These are phyloP conservation scores for Eucalyptus albens DNA, from an alignment of 345 rosid genomes.

Conservation along the genomic window DNA sequence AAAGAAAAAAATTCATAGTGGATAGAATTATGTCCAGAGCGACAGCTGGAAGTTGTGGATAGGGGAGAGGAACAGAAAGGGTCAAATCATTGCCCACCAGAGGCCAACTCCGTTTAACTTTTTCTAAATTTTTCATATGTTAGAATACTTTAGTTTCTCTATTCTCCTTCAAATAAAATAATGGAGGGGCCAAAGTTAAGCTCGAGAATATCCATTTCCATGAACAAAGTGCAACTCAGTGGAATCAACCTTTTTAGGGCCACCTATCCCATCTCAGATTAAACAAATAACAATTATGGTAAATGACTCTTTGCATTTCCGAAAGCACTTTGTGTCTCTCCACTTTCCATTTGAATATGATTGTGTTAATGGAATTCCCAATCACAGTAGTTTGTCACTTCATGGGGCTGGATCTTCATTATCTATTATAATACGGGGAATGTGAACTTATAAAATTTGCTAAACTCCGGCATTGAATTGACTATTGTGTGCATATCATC, in stretches of 20 bases:
- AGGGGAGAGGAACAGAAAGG: neutral
- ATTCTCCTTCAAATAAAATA: neutral
- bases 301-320: neutral
- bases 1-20: neutral
- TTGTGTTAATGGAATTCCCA: neutral
- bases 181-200: neutral
- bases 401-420: neutral
- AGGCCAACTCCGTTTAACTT: neutral
- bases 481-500: neutral
- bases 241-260: neutral
- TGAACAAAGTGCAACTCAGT: neutral
- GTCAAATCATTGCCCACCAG: neutral
- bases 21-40: neutral
- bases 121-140: neutral
- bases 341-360: neutral
- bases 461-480: neutral
- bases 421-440: neutral
- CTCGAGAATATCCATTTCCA: neutral
- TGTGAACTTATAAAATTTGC: neutral
- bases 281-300: neutral
- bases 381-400: neutral
- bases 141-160: neutral
- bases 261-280: neutral
- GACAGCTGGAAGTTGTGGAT: neutral
- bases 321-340: neutral